A percentile compares a stretch with the other conserved stretches of the same genome.
These are phyloP conservation scores for Calonectria hawksworthii DNA, from an alignment of 2,329 filamentous ascomycete species.

Conservation along the genomic window DNA sequence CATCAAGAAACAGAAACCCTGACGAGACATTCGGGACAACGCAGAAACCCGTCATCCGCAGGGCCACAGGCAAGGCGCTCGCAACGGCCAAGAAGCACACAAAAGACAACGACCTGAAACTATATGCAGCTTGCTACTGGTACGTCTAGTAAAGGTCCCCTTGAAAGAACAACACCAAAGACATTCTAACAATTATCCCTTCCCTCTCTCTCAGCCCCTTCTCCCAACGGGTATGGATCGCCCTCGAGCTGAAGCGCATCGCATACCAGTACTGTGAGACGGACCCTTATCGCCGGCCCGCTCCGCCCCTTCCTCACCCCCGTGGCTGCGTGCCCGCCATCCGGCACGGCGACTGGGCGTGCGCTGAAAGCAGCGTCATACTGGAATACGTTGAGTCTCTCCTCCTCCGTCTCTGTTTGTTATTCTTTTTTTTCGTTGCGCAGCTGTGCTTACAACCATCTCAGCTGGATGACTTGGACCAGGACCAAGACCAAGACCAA, in stretches of 20 bases:
- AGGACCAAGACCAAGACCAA: constrained; percentile 50
- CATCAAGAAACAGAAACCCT: neutral
- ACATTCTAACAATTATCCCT: constrained; percentile 14
- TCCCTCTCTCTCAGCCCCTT: constrained; percentile 71
- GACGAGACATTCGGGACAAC: neutral
- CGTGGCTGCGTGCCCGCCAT: constrained; percentile 83
- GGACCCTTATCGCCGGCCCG: constrained; percentile 81
- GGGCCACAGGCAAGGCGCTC: constrained; percentile 78
- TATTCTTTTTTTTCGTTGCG: too few relatives aligned
- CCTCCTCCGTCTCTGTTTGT: neutral
- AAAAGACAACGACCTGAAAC: constrained; percentile 79
- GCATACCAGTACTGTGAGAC: constrained; percentile 90
- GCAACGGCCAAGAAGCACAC: constrained; percentile 78
- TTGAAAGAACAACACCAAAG: neutral
- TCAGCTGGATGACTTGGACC: neutral
- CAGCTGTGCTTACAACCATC: neutral
- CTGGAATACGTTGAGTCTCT: constrained; percentile 81
- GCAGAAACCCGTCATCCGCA: constrained; percentile 79
- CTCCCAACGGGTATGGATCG: constrained; percentile 91
- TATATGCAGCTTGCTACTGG: constrained; percentile 90
- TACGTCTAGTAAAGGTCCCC: constrained; percentile 50
- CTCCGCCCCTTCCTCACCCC: constrained; percentile 70
- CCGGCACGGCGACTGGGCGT: constrained; percentile 84
- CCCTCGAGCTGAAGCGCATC: constrained; percentile 83
- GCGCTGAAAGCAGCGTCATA: constrained; percentile 84